Percentiles rank a stretch among this genome's conserved stretches.
Conservation (phyloP, 371 early-diverging fungal genomes). For the Apophysomyces ossiformis region DNA sequence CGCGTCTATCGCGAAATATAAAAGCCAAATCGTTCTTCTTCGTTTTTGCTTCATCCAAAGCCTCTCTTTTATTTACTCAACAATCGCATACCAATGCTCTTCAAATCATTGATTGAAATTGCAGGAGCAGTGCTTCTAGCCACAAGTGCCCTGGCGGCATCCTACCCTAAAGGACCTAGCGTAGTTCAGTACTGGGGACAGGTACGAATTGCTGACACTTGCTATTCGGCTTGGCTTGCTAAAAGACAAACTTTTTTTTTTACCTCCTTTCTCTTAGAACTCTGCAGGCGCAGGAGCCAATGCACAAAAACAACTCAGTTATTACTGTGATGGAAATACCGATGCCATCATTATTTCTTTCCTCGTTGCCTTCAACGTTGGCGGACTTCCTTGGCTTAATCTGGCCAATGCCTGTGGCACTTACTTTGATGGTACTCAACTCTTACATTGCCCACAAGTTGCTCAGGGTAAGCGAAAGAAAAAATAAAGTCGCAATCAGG, state of each 20-base stretch:
- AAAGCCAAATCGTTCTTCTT: neutral
- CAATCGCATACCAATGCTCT: slow-evolving; percentile 2
- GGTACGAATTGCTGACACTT: slow-evolving; percentile 8
- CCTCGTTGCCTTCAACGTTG: slow-evolving; percentile 23
- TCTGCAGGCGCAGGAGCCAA: slow-evolving; percentile 16
- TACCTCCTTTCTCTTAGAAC: slow-evolving; percentile 13
- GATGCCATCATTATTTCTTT: slow-evolving; percentile 32
- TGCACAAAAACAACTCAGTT: slow-evolving; percentile 20
- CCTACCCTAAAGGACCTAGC: slow-evolving; percentile 12
- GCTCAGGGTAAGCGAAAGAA: slow-evolving; percentile 28
- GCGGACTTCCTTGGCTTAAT: slow-evolving; percentile 23
- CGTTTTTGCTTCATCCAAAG: slow-evolving; percentile 5
- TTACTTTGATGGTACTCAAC: slow-evolving; percentile 22
- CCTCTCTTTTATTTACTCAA: slow-evolving; percentile 8
- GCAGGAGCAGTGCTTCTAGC: slow-evolving; percentile 8
- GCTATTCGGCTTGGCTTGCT: neutral
- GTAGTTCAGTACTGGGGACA: slow-evolving; percentile 26
- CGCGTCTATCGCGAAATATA: too few species aligned
- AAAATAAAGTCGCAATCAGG: neutral
- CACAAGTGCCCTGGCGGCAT: slow-evolving; percentile 10
- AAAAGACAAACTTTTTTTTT: neutral
- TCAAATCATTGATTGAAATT: slow-evolving; percentile 2
- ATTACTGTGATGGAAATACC: slow-evolving; percentile 27
- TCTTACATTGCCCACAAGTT: slow-evolving; percentile 59
- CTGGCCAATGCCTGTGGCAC: slow-evolving; percentile 31